Evolutionary conservation across 2,329 filamentous ascomycete species (phyloP), one percentile per base, ranked within the genome.

Genomic region (Xylaria sp.): DNA sequence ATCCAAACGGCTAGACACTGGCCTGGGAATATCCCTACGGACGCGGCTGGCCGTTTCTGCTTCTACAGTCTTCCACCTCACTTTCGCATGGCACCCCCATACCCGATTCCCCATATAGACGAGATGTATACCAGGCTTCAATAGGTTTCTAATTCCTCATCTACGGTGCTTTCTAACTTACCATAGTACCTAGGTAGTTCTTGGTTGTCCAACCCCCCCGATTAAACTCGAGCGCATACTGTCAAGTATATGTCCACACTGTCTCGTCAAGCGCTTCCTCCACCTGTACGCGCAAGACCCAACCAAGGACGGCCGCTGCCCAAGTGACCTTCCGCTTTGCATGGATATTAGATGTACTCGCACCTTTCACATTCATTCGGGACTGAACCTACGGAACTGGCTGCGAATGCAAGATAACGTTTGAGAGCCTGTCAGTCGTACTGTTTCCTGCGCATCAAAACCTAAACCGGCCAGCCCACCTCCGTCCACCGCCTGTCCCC

Each of bases 41-140:
- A 53, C 37, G 40, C 57, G 21, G 38, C 47, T 65, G 40, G n/a
- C n/a, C n/a, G n/a, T n/a, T 9, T 31, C 9, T 31, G 28, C 50
- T 49, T 31, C 43, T 61, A 45, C 46, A 31, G 37, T 37, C 52
- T 31, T 28, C 28, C 40, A 52, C 25, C 42, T 56, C 55, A 40
- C 56, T 31, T 51, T 60, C 60, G 63, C 60, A 60, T 57, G 42
- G 47, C 40, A 25, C 25, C 50, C 60, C 46, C 55, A 28, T 42
- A 40, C 54, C 54, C 45, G 19, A 40, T 15, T 43, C 37, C 23
- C 35, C 43, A 50, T 5, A 40, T 28, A 28, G 19, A 17, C 17
- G 57, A 25, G 31, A 31, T 46, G n/a, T 25, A 23, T 37, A 46
- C 61, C 40, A 52, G 28, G 28, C 28, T 31, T 57, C 59, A 57